A percentile compares a stretch with the other conserved stretches of the same genome.
These are phyloP conservation scores for Candida sanyaensis DNA, from an alignment of 1,139 yeast species.

Conservation along the genomic window DNA sequence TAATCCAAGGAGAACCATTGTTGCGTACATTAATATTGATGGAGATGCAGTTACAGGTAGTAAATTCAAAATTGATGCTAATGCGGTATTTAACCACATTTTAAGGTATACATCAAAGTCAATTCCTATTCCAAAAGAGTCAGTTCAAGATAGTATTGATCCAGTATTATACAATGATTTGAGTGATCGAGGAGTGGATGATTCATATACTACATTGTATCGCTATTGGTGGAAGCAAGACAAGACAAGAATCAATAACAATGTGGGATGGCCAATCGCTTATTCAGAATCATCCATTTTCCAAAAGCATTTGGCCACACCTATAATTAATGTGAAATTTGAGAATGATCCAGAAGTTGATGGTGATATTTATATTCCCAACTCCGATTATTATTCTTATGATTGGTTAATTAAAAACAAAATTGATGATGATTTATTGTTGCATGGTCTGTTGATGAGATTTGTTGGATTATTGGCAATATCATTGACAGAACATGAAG, in stretches of 20 bases:
- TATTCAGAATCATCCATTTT: conserved; percentile 34
- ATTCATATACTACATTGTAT: conserved; percentile 31
- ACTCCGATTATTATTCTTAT: conserved; percentile 38
- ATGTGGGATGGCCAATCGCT: conserved; percentile 27
- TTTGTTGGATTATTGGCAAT: conserved; percentile 40
- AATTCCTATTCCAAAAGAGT: conserved; percentile 35
- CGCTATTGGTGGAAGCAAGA: conserved; percentile 42
- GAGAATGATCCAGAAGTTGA: conserved; percentile 32
- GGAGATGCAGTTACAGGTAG: conserved; percentile 43
- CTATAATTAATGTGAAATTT: conserved; percentile 38
- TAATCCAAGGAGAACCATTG: conserved; percentile 25
- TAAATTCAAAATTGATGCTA: conserved; percentile 37
- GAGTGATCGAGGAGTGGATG: conserved; percentile 13
- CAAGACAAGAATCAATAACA: conserved; percentile 31
- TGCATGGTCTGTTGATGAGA: conserved; percentile 42
- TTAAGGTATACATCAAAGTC: conserved; percentile 31
- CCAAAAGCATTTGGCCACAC: conserved; percentile 35
- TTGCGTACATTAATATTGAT: conserved; percentile 44
- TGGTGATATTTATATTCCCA: conserved; percentile 31
- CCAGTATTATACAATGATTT: background rate
- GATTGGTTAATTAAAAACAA: conserved; percentile 34
- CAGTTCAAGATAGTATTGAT: conserved; percentile 15
- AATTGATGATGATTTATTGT: conserved; percentile 29
- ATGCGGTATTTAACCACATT: conserved; percentile 38
- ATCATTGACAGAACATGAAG: conserved; percentile 44